A percentile compares a stretch with the other conserved stretches of the same genome.
phyloP scores from a whole-genome alignment of 768 basidiomycete genomes.

The Chlorophyllum brunneum region DNA sequence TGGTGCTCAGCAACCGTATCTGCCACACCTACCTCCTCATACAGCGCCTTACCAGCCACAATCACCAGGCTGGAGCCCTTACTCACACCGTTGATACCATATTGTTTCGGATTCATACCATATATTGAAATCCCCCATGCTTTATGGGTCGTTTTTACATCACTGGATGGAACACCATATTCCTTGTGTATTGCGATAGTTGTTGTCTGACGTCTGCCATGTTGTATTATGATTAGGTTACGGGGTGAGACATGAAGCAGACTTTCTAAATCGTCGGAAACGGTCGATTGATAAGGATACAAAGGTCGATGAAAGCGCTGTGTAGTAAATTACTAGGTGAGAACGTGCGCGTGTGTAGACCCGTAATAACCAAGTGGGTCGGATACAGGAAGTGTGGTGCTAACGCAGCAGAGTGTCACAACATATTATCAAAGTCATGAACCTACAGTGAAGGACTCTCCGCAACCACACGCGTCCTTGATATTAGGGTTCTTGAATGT shows the following conservation, averaged over 20 bases:
- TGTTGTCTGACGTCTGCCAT: no score
- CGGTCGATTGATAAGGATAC: neutral
- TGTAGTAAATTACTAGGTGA: no score
- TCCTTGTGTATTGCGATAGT: no score
- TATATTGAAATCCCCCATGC: neutral
- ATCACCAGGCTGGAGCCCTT: constrained; percentile 1
- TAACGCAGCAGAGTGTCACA: neutral
- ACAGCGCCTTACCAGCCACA: neutral
- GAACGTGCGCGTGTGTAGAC: no score
- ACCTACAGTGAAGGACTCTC: constrained; percentile 81
- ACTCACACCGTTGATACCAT: neutral
- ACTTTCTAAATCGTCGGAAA: neutral
- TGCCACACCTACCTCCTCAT: neutral
- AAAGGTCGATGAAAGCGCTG: neutral
- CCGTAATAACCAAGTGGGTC: no score
- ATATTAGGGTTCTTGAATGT: constrained; percentile 90
- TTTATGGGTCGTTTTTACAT: no score
- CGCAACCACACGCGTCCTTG: constrained; percentile 92
- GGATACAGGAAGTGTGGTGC: no score
- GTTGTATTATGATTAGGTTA: no score
- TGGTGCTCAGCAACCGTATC: constrained; percentile 4
- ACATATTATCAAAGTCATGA: no score
- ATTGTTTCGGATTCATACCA: neutral
- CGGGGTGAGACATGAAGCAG: constrained; percentile 6
- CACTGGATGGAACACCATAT: no score